Conservation (phyloP, 768 basidiomycete genomes). For the Boletus rubescentipes region DNA sequence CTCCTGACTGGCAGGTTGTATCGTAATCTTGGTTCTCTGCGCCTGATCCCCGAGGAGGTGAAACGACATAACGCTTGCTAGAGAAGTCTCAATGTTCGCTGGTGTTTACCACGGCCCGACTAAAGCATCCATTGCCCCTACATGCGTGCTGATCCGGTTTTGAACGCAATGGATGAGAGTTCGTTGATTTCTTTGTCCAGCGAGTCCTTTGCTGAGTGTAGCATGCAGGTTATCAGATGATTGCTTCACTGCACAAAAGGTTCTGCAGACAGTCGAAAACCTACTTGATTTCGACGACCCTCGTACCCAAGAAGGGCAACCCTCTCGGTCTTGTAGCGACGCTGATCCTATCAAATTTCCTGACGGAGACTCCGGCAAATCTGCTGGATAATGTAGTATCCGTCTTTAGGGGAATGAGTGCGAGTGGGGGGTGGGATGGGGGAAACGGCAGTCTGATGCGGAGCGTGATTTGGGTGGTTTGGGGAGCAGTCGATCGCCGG, state of each 20-base stretch:
- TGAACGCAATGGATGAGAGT: conserved; percentile 60
- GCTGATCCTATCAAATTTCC: conserved; percentile 60
- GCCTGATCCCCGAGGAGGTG: too few species aligned
- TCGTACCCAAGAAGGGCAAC: conserved; percentile 52
- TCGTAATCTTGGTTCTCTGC: too few species aligned
- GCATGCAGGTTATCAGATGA: conserved; percentile 60
- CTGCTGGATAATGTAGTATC: conserved; percentile 93
- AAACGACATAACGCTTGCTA: too few species aligned
- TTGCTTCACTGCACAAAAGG: conserved; percentile 71
- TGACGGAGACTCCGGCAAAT: conserved; percentile 80
- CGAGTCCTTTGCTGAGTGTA: conserved; percentile 1
- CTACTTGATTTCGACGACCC: conserved; percentile 90
- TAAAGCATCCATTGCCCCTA: conserved; percentile 95
- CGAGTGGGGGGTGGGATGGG: conserved; percentile 17
- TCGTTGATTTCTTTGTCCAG: conserved; percentile 25
- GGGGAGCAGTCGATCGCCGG: conserved; percentile 16
- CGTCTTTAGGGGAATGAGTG: conserved; percentile 69
- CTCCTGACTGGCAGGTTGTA: too few species aligned
- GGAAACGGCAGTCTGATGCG: conserved; percentile 4
- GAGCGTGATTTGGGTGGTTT: conserved; percentile 20
- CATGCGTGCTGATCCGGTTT: conserved; percentile 78
- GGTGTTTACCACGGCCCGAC: conserved; percentile 98
- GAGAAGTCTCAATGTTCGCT: conserved; percentile 87
- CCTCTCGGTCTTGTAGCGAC: conserved; percentile 80
- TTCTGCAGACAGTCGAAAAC: conserved; percentile 92